phyloP scores from a whole-genome alignment of 2,329 filamentous ascomycete species.

The Fusarium coffeatum region DNA sequence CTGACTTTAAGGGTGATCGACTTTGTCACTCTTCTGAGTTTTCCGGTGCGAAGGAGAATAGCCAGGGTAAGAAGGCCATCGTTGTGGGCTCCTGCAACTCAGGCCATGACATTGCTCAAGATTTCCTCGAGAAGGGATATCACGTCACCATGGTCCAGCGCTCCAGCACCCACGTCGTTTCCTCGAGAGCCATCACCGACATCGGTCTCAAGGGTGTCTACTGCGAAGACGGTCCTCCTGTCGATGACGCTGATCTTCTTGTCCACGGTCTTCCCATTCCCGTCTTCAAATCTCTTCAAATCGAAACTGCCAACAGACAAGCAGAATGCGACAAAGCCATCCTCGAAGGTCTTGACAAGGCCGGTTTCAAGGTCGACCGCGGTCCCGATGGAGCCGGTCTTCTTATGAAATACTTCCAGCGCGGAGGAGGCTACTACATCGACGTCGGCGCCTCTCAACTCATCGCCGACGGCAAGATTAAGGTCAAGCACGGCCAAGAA shows the following conservation, averaged over 20 bases:
- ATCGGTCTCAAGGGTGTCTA: slow-evolving; percentile 65
- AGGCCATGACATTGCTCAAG: slow-evolving; percentile 75
- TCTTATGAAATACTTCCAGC: slow-evolving; percentile 71
- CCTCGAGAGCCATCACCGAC: slow-evolving; percentile 63
- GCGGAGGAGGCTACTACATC: slow-evolving; percentile 77
- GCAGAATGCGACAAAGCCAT: slow-evolving; percentile 54
- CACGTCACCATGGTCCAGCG: slow-evolving; percentile 77
- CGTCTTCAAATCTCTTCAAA: slow-evolving; percentile 66
- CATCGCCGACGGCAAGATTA: slow-evolving; percentile 72
- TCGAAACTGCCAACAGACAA: slow-evolving; percentile 53
- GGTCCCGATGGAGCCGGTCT: slow-evolving; percentile 69
- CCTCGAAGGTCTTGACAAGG: slow-evolving; percentile 60
- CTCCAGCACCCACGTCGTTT: slow-evolving; percentile 72
- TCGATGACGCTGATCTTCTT: slow-evolving; percentile 74
- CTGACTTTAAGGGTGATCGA: slow-evolving; percentile 67
- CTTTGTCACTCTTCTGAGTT: slow-evolving; percentile 73
- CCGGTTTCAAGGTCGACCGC: slow-evolving; percentile 70
- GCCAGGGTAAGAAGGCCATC: slow-evolving; percentile 68
- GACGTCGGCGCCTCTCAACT: slow-evolving; percentile 73
- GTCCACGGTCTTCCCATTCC: slow-evolving; percentile 67
- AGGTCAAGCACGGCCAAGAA: slow-evolving; percentile 69
- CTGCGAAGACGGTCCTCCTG: slow-evolving; percentile 64
- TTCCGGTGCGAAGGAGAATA: slow-evolving; percentile 60
- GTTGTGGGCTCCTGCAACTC: slow-evolving; percentile 77
- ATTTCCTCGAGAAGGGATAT: slow-evolving; percentile 74